Conservation (phyloP, 306 rosid genomes). For the Begonia masoniana region DNA sequence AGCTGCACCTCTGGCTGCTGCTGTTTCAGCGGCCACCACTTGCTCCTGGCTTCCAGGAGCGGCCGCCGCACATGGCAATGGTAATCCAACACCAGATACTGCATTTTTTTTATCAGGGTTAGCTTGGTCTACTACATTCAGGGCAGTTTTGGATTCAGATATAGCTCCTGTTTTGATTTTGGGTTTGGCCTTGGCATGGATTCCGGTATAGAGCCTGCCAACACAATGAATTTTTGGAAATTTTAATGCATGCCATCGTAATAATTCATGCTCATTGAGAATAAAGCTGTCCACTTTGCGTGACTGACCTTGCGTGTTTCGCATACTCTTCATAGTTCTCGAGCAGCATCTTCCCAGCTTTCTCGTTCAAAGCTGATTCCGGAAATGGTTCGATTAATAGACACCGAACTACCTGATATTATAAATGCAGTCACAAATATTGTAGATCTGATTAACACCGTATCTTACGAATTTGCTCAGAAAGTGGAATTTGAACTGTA, state of each 20-base stretch:
- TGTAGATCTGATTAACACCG: too few species aligned
- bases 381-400: constrained; percentile 98
- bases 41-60: constrained; percentile 47
- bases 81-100: constrained; percentile 30
- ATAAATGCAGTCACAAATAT: not conserved
- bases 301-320: constrained; percentile 84
- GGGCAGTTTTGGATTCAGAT: constrained; percentile 83
- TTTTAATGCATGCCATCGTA: not conserved
- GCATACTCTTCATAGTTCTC: constrained; percentile 96
- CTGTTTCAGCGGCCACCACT: constrained; percentile 6
- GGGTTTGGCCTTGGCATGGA: constrained; percentile 92
- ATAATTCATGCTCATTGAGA: not conserved
- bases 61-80: constrained; percentile 30
- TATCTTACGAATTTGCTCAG: too few species aligned
- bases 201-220: constrained; percentile 82
- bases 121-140: constrained; percentile 78
- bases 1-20: not conserved
- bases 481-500: too few species aligned
- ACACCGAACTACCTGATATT: constrained; percentile 87
- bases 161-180: constrained; percentile 84
- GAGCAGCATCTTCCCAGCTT: constrained; percentile 88
- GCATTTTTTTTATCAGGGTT: constrained; percentile 57
- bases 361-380: constrained; percentile 94
- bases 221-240: not conserved
- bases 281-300: not conserved